Evolutionary conservation across 2,329 filamentous ascomycete genomes (phyloP).

Genomic region (Ophiocordyceps unilateralis): DNA sequence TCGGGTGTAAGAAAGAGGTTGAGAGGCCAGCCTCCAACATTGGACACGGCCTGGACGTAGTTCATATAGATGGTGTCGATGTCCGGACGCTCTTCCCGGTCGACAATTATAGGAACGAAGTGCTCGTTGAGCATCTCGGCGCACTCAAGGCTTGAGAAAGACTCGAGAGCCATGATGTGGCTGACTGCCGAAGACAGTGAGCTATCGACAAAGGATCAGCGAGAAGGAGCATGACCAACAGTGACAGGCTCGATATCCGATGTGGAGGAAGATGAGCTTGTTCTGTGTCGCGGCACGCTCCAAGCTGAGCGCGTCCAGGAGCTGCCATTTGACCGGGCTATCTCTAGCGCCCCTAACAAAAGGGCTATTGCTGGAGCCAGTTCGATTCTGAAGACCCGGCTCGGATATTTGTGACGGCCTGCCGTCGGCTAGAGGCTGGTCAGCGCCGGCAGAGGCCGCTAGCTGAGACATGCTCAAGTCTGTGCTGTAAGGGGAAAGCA

Average conservation of each 20-base stretch:
- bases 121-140: slow-evolving; percentile 67
- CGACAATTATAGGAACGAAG: slow-evolving; percentile 85
- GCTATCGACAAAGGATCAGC: neutral
- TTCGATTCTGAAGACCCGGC: slow-evolving; percentile 17
- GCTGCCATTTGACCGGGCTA: slow-evolving; percentile 84
- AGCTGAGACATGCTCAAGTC: neutral
- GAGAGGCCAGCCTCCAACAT: slow-evolving; percentile 80
- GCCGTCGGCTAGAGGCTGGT: neutral
- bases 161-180: slow-evolving; percentile 85
- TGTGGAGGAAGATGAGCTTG: slow-evolving; percentile 80
- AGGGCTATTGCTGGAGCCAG: slow-evolving; percentile 24
- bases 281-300: slow-evolving; percentile 65
- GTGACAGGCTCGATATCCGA: slow-evolving; percentile 90
- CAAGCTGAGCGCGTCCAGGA: slow-evolving; percentile 63
- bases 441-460: neutral
- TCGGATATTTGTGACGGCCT: neutral
- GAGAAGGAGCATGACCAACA: slow-evolving; percentile 38
- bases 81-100: slow-evolving; percentile 85
- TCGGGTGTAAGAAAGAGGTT: slow-evolving; percentile 95
- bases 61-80: slow-evolving; percentile 97
- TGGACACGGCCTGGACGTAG: slow-evolving; percentile 86
- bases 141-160: slow-evolving; percentile 69
- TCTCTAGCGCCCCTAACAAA: slow-evolving; percentile 56
- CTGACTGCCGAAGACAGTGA: slow-evolving; percentile 34
- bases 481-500: neutral